Base-by-base conservation (phyloP, 1,139 yeast genomes). In the Zygoascus hellenicus region DNA sequence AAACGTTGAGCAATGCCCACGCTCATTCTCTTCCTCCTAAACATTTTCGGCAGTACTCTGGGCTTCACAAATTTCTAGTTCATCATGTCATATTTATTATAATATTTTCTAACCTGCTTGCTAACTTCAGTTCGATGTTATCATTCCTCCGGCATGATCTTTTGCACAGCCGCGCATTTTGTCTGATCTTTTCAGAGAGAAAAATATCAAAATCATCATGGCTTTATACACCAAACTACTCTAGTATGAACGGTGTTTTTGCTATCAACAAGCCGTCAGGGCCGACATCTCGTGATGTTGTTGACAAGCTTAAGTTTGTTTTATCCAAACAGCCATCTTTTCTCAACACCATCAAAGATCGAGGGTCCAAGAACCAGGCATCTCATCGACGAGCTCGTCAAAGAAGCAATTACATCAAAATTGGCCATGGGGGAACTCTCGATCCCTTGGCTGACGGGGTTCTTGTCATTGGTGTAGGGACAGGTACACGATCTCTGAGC, bases 381-480 rank as follows among this genome's bases (percentile, higher is more conserved):
- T 38, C 39, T 14, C 32, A 60, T 62, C 70, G 63, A 64, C 75
- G 58, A 62, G 73, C 74, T 54, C 65, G 76, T 65, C 64, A 75
- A 68, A 75, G 70, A 68, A 63, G 71, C 67, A 63, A 74, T 47
- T 67, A 75, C 42, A 78, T 90, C 29, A 92, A 94, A 61, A 83
- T 92, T 70, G 99, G 99, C 1, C 99, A 94, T 65, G 99, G 98
- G 6, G 99, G 99, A 5, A 92, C 99, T 0, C 71, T 94, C 40
- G 99, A 94, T 61, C 97, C 97, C 0, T 66, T 88, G 48, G 99
- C 99, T 0, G 81, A 89, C 29, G 99, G 99, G 7, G 92, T 92
- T 1, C 66, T 92, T 50, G 94, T 94, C 1, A 75, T 94, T 50
- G 99, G 98, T 3, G 78, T 94, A 22, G 97, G 97, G 9, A 56